These are phyloP conservation scores for Phytopythium ostracodes DNA, from an alignment of 352 stramenopile genomes.

Conservation along the genomic window DNA sequence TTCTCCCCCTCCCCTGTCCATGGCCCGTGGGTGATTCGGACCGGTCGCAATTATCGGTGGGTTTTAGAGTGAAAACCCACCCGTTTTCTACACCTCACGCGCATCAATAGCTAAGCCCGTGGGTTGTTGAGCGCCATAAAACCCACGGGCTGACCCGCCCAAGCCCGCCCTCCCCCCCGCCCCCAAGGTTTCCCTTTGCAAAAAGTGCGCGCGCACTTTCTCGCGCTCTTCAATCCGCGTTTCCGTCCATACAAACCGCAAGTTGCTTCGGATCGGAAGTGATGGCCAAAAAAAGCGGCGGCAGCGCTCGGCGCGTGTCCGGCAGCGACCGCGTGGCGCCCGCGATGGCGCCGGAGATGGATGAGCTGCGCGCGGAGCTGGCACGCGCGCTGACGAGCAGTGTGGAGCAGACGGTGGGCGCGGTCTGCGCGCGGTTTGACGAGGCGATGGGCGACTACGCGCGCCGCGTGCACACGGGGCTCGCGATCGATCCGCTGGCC, in stretches of 20 bases:
- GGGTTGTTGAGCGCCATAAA: too few species aligned
- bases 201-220: too few species aligned
- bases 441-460: conserved; percentile 12
- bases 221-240: not conserved
- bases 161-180: too few species aligned
- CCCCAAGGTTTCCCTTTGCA: too few species aligned
- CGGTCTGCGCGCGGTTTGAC: conserved; percentile 44
- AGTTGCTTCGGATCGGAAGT: not conserved
- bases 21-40: too few species aligned
- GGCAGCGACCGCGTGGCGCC: conserved; percentile 3
- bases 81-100: too few species aligned
- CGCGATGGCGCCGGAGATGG: conserved; percentile 10
- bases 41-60: too few species aligned
- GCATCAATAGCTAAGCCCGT: too few species aligned
- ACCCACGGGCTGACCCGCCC: too few species aligned
- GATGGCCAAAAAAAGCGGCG: conserved; percentile 7
- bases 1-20: too few species aligned
- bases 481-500: conserved; percentile 9
- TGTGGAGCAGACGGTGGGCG: conserved; percentile 44
- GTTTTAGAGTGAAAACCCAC: too few species aligned
- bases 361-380: conserved; percentile 31
- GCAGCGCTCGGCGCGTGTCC: conserved; percentile 6
- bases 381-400: conserved; percentile 38
- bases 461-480: conserved; percentile 8
- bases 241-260: not conserved